Percentiles rank a stretch among this genome's conserved stretches.
phyloP scores from a whole-genome alignment of 805 yeast genomes.

The Lipomyces sp. region DNA sequence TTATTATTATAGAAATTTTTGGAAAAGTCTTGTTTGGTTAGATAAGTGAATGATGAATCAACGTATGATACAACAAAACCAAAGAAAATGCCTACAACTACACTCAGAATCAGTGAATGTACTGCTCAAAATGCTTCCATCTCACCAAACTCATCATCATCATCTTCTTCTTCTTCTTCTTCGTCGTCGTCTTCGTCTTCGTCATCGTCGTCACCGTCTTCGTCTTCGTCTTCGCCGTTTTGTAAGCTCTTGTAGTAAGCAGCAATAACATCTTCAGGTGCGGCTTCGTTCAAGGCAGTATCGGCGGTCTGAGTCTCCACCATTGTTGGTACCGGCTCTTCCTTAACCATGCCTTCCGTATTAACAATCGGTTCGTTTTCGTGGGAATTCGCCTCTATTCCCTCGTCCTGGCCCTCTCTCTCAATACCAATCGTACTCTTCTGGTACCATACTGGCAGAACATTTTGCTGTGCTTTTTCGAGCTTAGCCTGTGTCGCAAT shows the following conservation, averaged over 20 bases:
- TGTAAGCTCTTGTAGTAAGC: conserved; percentile 76
- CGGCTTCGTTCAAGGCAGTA: conserved; percentile 21
- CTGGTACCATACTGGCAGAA: conserved; percentile 95
- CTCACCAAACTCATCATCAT: conserved; percentile 43
- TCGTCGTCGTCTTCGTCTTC: conserved; percentile 55
- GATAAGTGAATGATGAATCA: neutral
- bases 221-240: conserved; percentile 66
- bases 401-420: conserved; percentile 8
- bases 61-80: neutral
- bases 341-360: neutral
- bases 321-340: conserved; percentile 8
- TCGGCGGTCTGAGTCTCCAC: conserved; percentile 39
- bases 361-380: neutral
- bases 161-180: conserved; percentile 37
- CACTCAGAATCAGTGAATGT: neutral
- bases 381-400: conserved; percentile 11
- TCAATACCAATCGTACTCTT: conserved; percentile 85
- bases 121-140: conserved; percentile 11
- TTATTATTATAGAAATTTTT: neutral
- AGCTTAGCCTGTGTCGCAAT: conserved; percentile 57
- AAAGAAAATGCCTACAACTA: neutral
- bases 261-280: conserved; percentile 63
- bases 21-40: neutral
- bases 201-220: conserved; percentile 49
- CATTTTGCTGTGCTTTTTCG: conserved; percentile 82